Evolutionary conservation across 2,329 filamentous ascomycete species (phyloP), one percentile per base, ranked within the genome.

Genomic region (Colletotrichum limetticola): DNA sequence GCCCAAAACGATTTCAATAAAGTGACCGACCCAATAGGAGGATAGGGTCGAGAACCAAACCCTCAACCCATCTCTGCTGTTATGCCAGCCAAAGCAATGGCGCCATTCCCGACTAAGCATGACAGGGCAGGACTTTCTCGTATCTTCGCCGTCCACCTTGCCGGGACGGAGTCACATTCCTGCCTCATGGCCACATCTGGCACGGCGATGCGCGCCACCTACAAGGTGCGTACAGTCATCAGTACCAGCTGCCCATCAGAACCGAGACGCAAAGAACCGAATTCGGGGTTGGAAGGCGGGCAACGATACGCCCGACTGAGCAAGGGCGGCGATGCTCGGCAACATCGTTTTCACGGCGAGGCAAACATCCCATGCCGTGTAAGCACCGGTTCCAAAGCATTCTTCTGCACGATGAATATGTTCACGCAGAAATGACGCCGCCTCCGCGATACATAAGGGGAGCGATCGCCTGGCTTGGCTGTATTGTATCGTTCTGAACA

Each of bases 1-100:
- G 68, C 68, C 71, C 61, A 67, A 72, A 67, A 53, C 22, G 52
- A 72, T 58, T 62, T 35, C 68, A 55, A 72, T 72, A 59, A 74
- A 67, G 61, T 55, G 57, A 68, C 71, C 30, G 71, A 52, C 9
- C 71, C 71, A 74, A 74, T 72, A 24, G 59, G 42, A 63, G 35
- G n/a, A 35, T 58, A 68, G 52, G 55, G 35, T 56, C 49, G 61
- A 32, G 37, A 46, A 56, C 30, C 61, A 42, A 55, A 49, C 19
- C 24, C 30, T 46, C 32, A 56, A 55, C 24, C 32, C 22, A 24
- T 12, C 32, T 56, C 49, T 53, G 42, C 32, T 37, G 37, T 57
- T 14, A 6, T 56, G 30, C 65, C 12, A 49, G 53, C 35, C 24
- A 49, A 55, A 53, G n/a, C 26, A 49, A 37, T 67, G 56, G 56